Conservation (phyloP, 2,329 filamentous ascomycete species). For the Didymella keratinophila region DNA sequence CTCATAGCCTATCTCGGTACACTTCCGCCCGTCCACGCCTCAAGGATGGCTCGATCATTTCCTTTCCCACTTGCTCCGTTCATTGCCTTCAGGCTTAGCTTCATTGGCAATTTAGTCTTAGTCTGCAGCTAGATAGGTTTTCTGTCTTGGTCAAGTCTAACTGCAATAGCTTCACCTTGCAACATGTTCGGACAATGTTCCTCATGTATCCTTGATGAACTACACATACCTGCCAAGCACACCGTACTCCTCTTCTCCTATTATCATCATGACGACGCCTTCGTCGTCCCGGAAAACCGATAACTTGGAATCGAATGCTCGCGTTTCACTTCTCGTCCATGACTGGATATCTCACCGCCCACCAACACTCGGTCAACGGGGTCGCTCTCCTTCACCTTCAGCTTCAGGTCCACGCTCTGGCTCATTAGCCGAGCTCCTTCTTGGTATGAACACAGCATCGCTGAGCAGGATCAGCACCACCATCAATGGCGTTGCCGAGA, state of each 20-base stretch:
- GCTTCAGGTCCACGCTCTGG: constrained; percentile 61
- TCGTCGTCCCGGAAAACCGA: constrained; percentile 78
- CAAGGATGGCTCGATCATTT: no score
- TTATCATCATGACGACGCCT: constrained; percentile 93
- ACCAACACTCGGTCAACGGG: constrained; percentile 67
- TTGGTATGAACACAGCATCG: constrained; percentile 90
- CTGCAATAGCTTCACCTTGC: constrained; percentile 85
- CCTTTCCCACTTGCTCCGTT: not conserved
- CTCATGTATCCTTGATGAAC: constrained; percentile 97
- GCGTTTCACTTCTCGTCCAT: constrained; percentile 93
- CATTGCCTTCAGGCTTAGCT: no score
- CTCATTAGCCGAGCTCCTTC: constrained; percentile 80
- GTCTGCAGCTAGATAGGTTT: no score
- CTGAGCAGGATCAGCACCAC: constrained; percentile 90
- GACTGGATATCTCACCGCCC: constrained; percentile 97
- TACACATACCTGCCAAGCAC: constrained; percentile 89
- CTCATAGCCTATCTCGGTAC: no score
- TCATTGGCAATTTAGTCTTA: no score
- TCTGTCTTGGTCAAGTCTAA: constrained; percentile 7
- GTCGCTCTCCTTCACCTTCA: constrained; percentile 69
- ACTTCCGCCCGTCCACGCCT: no score
- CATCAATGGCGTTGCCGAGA: constrained; percentile 84
- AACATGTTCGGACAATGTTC: constrained; percentile 82
- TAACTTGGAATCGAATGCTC: constrained; percentile 84
- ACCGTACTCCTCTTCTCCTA: constrained; percentile 69